Percentiles rank a stretch among this genome's conserved stretches.
phyloP scores from a whole-genome alignment of 1,284 basidiomycete species.

The Pseudozyma hubeiensis region DNA sequence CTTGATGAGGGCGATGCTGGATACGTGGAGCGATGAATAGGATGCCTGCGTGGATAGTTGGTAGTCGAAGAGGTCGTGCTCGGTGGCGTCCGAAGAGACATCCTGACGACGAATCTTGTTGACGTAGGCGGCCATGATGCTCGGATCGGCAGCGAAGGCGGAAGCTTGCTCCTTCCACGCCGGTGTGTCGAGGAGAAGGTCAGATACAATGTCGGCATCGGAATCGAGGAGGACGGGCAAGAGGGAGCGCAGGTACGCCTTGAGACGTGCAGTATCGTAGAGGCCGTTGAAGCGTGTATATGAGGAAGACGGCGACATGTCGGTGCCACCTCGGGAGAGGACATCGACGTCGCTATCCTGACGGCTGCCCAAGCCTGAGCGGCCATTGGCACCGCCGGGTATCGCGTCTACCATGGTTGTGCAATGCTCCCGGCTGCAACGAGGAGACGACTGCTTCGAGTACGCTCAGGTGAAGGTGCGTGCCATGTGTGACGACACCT shows the following conservation, averaged over 20 bases:
- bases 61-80: constrained; percentile 70
- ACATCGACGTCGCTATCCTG: constrained; percentile 19
- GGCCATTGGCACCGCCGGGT: constrained; percentile 21
- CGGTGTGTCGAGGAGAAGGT: constrained; percentile 41
- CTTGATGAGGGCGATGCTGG: constrained; percentile 94
- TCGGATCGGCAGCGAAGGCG: constrained; percentile 53
- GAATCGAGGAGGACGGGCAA: constrained; percentile 50
- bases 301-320: constrained; percentile 36
- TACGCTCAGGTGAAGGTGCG: not conserved
- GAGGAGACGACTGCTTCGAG: not conserved
- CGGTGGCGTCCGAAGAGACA: constrained; percentile 30
- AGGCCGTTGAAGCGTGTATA: constrained; percentile 26
- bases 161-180: constrained; percentile 50
- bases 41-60: constrained; percentile 78
- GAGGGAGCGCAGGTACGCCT: constrained; percentile 47
- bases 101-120: constrained; percentile 57
- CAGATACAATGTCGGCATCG: constrained; percentile 32
- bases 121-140: constrained; percentile 52
- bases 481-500: constrained; percentile 1
- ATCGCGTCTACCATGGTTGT: constrained; percentile 26
- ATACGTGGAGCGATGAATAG: constrained; percentile 84
- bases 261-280: constrained; percentile 33
- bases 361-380: constrained; percentile 9
- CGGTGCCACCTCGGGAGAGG: constrained; percentile 15
- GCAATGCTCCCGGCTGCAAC: not conserved